These are phyloP conservation scores for Platanthera zijinensis DNA, from an alignment of 106 monocot species.

Conservation along the genomic window DNA sequence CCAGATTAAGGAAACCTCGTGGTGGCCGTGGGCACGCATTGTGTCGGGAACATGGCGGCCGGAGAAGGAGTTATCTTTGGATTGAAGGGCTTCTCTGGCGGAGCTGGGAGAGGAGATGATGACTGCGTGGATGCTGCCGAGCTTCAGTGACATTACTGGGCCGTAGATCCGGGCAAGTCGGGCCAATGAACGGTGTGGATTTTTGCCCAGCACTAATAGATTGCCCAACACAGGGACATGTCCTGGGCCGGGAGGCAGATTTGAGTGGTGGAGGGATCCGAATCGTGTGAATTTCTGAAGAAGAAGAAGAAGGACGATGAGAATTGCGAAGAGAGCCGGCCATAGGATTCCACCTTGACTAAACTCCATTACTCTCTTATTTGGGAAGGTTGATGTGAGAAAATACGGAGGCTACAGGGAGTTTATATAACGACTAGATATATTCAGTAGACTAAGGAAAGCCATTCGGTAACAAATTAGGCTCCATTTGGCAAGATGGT, in stretches of 20 bases:
- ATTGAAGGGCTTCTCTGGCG: slow-evolving; percentile 18
- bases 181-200: slow-evolving; percentile 4
- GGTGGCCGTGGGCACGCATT: neutral
- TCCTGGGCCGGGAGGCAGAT: slow-evolving; percentile 20
- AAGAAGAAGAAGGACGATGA: neutral
- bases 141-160: slow-evolving; percentile 21
- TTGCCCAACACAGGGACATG: slow-evolving; percentile 17
- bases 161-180: slow-evolving; percentile 14
- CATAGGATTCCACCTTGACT: neutral
- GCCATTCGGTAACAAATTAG: too few relatives aligned
- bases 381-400: too few relatives aligned
- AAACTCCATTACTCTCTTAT: too few relatives aligned
- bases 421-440: too few relatives aligned
- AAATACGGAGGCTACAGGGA: too few relatives aligned
- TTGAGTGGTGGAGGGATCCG: too few relatives aligned
- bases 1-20: neutral
- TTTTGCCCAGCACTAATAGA: slow-evolving; percentile 4
- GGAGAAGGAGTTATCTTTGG: slow-evolving; percentile 20
- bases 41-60: slow-evolving; percentile 10
- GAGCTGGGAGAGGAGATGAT: slow-evolving; percentile 22
- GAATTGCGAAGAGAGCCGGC: neutral
- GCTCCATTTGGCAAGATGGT: too few relatives aligned
- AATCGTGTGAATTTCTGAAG: neutral
- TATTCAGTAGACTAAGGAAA: too few relatives aligned
- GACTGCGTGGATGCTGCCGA: slow-evolving; percentile 13